Conservation (phyloP, 805 yeast species). For the Vanderwaltozyma tropicalis region DNA sequence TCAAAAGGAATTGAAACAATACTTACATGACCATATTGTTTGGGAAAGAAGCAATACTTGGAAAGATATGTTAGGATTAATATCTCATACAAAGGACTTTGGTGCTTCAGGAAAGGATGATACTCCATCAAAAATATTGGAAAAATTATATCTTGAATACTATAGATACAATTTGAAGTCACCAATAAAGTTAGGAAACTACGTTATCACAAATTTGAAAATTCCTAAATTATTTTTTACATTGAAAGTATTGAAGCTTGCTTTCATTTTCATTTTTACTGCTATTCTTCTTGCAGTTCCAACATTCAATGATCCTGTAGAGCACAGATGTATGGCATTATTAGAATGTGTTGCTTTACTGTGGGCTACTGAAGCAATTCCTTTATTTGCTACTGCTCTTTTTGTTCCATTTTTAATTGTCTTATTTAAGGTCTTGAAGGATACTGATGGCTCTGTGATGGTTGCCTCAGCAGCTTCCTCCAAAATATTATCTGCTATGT, state of each 20-base stretch:
- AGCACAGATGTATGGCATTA: slow-evolving; percentile 55
- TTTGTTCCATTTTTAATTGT: slow-evolving; percentile 75
- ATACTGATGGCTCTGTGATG: slow-evolving; percentile 43
- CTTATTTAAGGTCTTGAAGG: slow-evolving; percentile 50
- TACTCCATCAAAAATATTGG: not conserved
- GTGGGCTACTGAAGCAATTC: slow-evolving; percentile 95
- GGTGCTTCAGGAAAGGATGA: not conserved
- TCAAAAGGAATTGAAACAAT: slow-evolving; percentile 45
- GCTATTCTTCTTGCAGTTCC: slow-evolving; percentile 45
- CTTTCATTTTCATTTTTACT: slow-evolving; percentile 40
- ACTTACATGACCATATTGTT: slow-evolving; percentile 82
- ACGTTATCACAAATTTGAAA: slow-evolving; percentile 18
- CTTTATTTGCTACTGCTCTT: slow-evolving; percentile 80
- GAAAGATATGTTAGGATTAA: slow-evolving; percentile 87
- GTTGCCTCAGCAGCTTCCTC: slow-evolving; percentile 53
- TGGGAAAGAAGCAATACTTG: slow-evolving; percentile 96
- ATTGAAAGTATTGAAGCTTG: slow-evolving; percentile 39
- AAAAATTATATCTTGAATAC: slow-evolving; percentile 26
- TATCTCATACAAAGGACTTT: slow-evolving; percentile 20
- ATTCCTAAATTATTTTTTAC: slow-evolving; percentile 42
- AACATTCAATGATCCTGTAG: slow-evolving; percentile 50
- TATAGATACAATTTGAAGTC: slow-evolving; percentile 25
- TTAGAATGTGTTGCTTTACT: slow-evolving; percentile 55
- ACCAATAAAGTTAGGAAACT: not conserved
- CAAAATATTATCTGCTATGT: slow-evolving; percentile 71